Conservation (phyloP, 306 rosid species). For the Sechiopsis laciniata region DNA sequence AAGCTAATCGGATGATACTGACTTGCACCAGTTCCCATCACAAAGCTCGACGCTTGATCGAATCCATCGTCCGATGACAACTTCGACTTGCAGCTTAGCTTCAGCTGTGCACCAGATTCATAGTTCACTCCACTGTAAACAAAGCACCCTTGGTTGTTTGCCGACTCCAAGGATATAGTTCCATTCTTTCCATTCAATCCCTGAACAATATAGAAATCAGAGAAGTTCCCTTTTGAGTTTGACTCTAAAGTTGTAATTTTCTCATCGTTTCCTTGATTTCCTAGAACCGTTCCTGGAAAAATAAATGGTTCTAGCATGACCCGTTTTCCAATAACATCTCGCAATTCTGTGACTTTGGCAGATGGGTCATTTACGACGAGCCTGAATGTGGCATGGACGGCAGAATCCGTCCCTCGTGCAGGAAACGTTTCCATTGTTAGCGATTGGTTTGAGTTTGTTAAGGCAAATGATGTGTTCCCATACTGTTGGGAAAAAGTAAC, state of each 20-base stretch:
- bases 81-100: constrained; percentile 43
- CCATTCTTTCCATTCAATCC: constrained; percentile 60
- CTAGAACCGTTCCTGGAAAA: constrained; percentile 62
- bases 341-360: constrained; percentile 17
- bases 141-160: constrained; percentile 50
- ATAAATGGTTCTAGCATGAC: constrained; percentile 63
- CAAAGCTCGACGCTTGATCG: constrained; percentile 58
- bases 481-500: constrained; percentile 44
- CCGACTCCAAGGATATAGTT: constrained; percentile 53
- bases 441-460: constrained; percentile 46
- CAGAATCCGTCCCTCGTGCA: constrained; percentile 39
- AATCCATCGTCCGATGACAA: constrained; percentile 26
- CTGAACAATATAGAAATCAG: constrained; percentile 38
- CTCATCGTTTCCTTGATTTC: constrained; percentile 38
- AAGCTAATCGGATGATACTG: constrained; percentile 71
- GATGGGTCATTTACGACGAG: constrained; percentile 36
- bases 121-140: constrained; percentile 32
- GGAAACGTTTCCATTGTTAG: constrained; percentile 44
- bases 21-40: constrained; percentile 34
- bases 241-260: constrained; percentile 39
- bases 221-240: constrained; percentile 24
- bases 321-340: constrained; percentile 29
- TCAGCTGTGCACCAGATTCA: constrained; percentile 31
- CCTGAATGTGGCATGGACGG: constrained; percentile 64
- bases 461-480: constrained; percentile 35